Evolutionary conservation across 805 yeast genomes (phyloP), one percentile per base, ranked within the genome.

Genomic region (Saccharomycopsis javanensis): DNA sequence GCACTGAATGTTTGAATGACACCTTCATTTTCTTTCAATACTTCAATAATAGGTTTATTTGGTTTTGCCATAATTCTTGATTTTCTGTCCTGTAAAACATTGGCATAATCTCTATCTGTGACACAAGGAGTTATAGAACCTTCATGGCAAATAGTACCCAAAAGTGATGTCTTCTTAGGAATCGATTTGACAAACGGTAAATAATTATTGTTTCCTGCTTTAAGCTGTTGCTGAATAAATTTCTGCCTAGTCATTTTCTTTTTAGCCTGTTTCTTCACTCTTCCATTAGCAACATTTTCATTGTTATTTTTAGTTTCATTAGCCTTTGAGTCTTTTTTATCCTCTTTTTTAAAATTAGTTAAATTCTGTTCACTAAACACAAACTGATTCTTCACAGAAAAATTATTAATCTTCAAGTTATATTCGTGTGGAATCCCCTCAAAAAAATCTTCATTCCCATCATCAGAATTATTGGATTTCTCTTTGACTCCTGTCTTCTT

Each of bases 91-190:
- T 80, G 75, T 63, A 82, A 77, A 65, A 84, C 81, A 69, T 85
- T 77, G 52, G 74, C 70, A 68, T 90, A 89, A 67, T 85, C 85
- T 30, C 80, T 77, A 66, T 89, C 96, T 50, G 75, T 72, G 65
- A 82, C 79, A 4, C 89, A 80, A 11, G 98, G 97, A 54, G 86
- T 80, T 20, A 88, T 83, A 64, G 86, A 88, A 69, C 97, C 91
- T 68, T 94, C 99, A 68, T 94, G 97, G 57, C 85, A 86, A 30
- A 92, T 84, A 37, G 90, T 88, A 38, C 99, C 99, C 11, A 82
- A 79, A 35, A 94, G 71, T 1, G 90, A 79, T 0, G 99, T 91
- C 65, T 88, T 87, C 67, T 83, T 90, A 0, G 96, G 96, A 57
- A 89, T 88, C 0, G 96, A 87, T 69, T 85, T 86, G 11, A 88